These are phyloP conservation scores for Raffaelea albimanens DNA, from an alignment of 2,329 filamentous ascomycete species.

Conservation along the genomic window DNA sequence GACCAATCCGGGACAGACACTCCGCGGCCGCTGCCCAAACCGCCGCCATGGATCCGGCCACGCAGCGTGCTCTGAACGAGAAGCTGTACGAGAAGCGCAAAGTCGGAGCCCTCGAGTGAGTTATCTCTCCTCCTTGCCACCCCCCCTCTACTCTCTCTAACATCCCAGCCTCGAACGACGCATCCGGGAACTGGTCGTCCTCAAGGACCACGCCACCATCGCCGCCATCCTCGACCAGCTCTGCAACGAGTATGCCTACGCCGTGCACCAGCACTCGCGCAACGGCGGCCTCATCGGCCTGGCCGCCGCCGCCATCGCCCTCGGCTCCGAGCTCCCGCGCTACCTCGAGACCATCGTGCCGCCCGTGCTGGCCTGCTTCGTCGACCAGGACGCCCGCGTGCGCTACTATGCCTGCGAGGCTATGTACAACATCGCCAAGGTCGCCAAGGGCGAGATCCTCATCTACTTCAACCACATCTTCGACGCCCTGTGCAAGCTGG, in stretches of 20 bases:
- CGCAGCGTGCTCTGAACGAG: slow-evolving; percentile 88
- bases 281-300: slow-evolving; percentile 95
- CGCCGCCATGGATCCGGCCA: slow-evolving; percentile 67
- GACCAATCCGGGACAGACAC: too few relatives aligned
- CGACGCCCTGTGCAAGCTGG: slow-evolving; percentile 94
- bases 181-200: slow-evolving; percentile 73
- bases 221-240: slow-evolving; percentile 88
- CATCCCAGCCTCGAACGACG: slow-evolving; percentile 68
- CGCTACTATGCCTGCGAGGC: slow-evolving; percentile 98
- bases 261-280: slow-evolving; percentile 89
- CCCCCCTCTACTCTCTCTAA: slow-evolving; percentile 1
- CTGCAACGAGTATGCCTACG: slow-evolving; percentile 95
- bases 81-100: slow-evolving; percentile 99
- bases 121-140: slow-evolving; percentile 11
- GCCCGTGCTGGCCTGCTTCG: slow-evolving; percentile 93
- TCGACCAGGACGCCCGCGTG: slow-evolving; percentile 93
- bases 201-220: slow-evolving; percentile 71
- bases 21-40: too few relatives aligned
- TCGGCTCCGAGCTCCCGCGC: slow-evolving; percentile 84
- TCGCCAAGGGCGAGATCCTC: slow-evolving; percentile 93
- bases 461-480: slow-evolving; percentile 99
- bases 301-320: slow-evolving; percentile 88
- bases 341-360: slow-evolving; percentile 93
- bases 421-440: slow-evolving; percentile 99
- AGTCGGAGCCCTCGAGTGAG: slow-evolving; percentile 89